Conservation (phyloP, 148 eudicot genomes). For the Rhododendron henanense region DNA sequence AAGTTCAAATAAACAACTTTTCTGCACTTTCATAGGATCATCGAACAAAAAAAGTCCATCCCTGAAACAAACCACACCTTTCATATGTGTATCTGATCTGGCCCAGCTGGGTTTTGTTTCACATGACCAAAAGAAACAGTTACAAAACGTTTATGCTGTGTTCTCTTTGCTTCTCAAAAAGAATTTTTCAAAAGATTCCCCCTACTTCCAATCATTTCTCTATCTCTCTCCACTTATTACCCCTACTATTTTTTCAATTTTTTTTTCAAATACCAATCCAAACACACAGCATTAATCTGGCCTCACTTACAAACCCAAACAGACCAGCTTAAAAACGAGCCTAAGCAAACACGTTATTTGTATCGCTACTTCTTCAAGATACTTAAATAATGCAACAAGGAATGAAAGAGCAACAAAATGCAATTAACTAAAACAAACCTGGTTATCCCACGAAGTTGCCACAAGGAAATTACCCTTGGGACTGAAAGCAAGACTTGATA, state of each 20-base stretch:
- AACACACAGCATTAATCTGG: too few species aligned
- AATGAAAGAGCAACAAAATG: background rate
- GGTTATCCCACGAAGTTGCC: slow-evolving; percentile 98
- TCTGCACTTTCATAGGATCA: background rate
- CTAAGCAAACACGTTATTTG: background rate
- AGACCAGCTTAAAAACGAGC: background rate
- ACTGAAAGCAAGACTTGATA: slow-evolving; percentile 79
- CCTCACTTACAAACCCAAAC: background rate
- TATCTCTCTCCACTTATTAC: too few species aligned
- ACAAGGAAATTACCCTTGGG: slow-evolving; percentile 87
- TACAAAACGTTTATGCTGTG: background rate
- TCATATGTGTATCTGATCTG: background rate
- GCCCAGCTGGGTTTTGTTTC: background rate
- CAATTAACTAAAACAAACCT: slow-evolving; percentile 39
- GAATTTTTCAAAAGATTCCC: too few species aligned
- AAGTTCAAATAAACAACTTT: background rate
- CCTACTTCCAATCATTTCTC: too few species aligned
- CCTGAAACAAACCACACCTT: background rate
- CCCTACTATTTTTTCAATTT: too few species aligned
- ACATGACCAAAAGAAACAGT: background rate
- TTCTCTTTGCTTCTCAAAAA: too few species aligned
- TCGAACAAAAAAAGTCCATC: background rate
- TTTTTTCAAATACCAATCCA: too few species aligned
- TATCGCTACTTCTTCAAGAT: background rate
- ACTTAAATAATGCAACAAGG: background rate